These are phyloP conservation scores for Coemansia erecta DNA, from an alignment of 192 early-diverging fungal species.

Conservation along the genomic window DNA sequence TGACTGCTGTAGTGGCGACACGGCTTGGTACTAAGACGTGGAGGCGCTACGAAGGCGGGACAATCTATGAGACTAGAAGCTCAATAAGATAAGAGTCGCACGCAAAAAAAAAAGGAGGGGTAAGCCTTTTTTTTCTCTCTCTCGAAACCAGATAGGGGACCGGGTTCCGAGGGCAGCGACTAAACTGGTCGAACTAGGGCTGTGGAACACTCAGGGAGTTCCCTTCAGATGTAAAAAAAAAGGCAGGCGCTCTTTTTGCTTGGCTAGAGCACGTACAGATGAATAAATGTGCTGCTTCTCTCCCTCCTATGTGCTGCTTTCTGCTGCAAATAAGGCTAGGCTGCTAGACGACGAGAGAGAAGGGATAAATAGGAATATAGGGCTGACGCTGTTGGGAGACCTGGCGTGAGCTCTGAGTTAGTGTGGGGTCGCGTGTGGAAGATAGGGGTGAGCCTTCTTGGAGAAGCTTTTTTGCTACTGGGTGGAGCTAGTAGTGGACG, in stretches of 20 bases:
- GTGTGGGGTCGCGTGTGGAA: no score
- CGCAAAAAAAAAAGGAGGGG: not conserved
- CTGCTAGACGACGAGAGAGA: not conserved
- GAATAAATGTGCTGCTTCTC: not conserved
- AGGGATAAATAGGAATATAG: not conserved
- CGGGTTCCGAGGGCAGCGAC: no score
- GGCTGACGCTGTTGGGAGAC: not conserved
- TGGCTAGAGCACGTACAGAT: not conserved
- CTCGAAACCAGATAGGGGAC: no score
- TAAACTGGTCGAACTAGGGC: no score
- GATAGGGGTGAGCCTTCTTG: no score
- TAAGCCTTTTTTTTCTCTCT: no score
- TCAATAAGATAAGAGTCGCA: slow-evolving; percentile 1
- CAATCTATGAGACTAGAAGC: not conserved
- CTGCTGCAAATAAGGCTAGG: no score
- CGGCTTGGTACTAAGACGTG: slow-evolving; percentile 12
- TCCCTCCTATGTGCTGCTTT: not conserved
- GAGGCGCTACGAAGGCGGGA: slow-evolving; percentile 15
- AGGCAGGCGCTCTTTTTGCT: not conserved
- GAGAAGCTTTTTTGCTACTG: no score
- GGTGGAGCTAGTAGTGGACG: not conserved
- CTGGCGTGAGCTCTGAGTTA: no score
- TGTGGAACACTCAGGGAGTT: no score
- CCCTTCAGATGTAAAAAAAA: slow-evolving; percentile 1
- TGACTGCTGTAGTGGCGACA: slow-evolving; percentile 33